Percentiles rank a stretch among this genome's conserved stretches.
Evolutionary conservation across 2,329 filamentous ascomycete species (phyloP).

Genomic region (Colletotrichum cuscutae): DNA sequence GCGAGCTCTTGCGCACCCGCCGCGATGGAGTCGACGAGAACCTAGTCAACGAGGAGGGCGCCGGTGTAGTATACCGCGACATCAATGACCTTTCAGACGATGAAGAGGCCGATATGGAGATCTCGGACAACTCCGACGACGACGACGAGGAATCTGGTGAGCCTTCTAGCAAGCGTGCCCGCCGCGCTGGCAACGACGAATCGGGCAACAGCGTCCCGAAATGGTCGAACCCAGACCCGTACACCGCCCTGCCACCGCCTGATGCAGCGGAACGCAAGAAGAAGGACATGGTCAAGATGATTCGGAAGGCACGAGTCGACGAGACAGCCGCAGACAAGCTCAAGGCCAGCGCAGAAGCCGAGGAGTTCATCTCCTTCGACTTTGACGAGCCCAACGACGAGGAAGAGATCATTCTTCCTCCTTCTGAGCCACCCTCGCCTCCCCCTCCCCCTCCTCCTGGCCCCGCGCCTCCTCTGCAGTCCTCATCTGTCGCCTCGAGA

Average conservation of each 20-base stretch:
- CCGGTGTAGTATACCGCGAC: conserved; percentile 62
- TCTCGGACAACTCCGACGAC: conserved; percentile 60
- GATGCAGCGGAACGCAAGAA: conserved; percentile 76
- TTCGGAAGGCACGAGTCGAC: conserved; percentile 86
- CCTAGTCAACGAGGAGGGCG: conserved; percentile 56
- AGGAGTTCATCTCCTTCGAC: conserved; percentile 92
- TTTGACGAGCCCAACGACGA: conserved; percentile 59
- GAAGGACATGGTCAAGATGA: conserved; percentile 88
- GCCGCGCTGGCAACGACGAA: conserved; percentile 44
- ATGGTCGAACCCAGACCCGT: conserved; percentile 97
- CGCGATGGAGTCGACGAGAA: conserved; percentile 55
- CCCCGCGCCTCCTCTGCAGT: conserved; percentile 7
- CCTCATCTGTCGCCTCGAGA: background rate
- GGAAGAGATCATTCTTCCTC: conserved; percentile 36
- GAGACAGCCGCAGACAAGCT: conserved; percentile 55
- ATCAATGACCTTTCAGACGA: conserved; percentile 71
- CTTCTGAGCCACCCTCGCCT: conserved; percentile 25
- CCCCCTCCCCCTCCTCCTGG: conserved; percentile 19
- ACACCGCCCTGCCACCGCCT: conserved; percentile 85
- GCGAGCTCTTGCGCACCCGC: conserved; percentile 55
- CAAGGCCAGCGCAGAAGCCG: conserved; percentile 66
- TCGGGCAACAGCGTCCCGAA: conserved; percentile 68
- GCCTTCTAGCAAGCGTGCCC: conserved; percentile 56
- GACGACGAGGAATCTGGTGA: conserved; percentile 41
- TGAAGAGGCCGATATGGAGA: conserved; percentile 73